These are phyloP conservation scores for Tympanopsis confertula DNA, from an alignment of 2,329 filamentous ascomycete species.

Conservation along the genomic window DNA sequence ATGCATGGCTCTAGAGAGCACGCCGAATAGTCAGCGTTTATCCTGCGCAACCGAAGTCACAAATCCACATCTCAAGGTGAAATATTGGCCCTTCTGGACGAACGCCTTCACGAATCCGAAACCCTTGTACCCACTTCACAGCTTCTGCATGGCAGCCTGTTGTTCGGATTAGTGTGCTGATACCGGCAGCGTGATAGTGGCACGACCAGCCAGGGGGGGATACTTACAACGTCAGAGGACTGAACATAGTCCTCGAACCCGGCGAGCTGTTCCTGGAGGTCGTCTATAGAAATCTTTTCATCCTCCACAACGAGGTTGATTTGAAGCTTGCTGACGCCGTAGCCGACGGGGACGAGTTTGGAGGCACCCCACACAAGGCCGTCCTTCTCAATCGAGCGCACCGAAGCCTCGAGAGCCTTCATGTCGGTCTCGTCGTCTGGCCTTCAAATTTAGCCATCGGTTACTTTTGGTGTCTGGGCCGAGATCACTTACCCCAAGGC, in stretches of 20 bases:
- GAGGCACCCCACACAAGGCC: slow-evolving; percentile 65
- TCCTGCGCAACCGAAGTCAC: no score
- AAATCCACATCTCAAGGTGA: no score
- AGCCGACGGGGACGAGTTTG: slow-evolving; percentile 58
- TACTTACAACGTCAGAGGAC: slow-evolving; percentile 53
- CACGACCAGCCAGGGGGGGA: no score
- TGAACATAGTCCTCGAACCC: slow-evolving; percentile 65
- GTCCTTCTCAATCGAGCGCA: slow-evolving; percentile 56
- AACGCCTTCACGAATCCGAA: no score
- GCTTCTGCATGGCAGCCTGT: slow-evolving; percentile 53
- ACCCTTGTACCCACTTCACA: no score
- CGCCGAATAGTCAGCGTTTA: no score
- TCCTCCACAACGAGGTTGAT: slow-evolving; percentile 69
- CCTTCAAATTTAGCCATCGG: slow-evolving; percentile 8
- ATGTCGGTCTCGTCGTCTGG: slow-evolving; percentile 59
- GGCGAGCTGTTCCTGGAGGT: slow-evolving; percentile 54
- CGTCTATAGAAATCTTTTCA: slow-evolving; percentile 60
- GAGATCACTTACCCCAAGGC: slow-evolving; percentile 65
- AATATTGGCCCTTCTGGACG: no score
- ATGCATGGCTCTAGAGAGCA: no score
- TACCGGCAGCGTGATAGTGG: background rate
- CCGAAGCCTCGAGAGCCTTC: slow-evolving; percentile 48
- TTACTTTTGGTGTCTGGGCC: background rate
- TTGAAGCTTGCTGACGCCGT: slow-evolving; percentile 72
- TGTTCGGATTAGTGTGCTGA: slow-evolving; percentile 6